These are phyloP conservation scores for Puccinia polysora DNA, from an alignment of 1,284 basidiomycete species.

Conservation along the genomic window DNA sequence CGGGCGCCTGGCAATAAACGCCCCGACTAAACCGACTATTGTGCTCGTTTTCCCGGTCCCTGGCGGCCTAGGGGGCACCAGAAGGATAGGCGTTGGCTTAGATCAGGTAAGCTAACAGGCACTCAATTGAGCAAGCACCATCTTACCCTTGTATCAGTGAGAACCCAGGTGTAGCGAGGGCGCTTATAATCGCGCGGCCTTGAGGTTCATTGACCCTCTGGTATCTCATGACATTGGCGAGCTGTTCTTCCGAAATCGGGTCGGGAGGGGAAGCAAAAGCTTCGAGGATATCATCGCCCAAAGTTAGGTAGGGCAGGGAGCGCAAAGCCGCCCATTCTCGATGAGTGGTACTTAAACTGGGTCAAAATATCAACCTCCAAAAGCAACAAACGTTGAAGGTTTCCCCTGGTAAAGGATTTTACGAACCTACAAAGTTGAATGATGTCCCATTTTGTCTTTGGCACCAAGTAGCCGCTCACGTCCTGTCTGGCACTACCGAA, in stretches of 20 bases:
- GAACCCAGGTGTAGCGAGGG: constrained; percentile 72
- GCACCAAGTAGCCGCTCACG: constrained; percentile 54
- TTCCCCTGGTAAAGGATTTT: not conserved
- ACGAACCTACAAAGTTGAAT: constrained; percentile 75
- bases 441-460: constrained; percentile 68
- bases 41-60: constrained; percentile 99
- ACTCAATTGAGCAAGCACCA: not conserved
- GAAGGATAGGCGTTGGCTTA: too few relatives aligned
- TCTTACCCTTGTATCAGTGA: constrained; percentile 88
- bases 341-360: constrained; percentile 79
- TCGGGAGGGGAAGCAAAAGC: constrained; percentile 59
- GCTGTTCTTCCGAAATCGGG: constrained; percentile 58
- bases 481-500: constrained; percentile 54
- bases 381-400: not conserved
- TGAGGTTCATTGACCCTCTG: constrained; percentile 89
- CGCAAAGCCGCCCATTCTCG: constrained; percentile 86
- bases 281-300: constrained; percentile 65
- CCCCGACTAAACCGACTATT: constrained; percentile 87
- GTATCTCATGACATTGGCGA: constrained; percentile 65
- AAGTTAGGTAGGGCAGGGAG: constrained; percentile 75
- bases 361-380: constrained; percentile 5
- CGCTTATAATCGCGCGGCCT: constrained; percentile 77
- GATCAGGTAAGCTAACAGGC: not conserved
- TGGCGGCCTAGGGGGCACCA: constrained; percentile 65
- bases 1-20: constrained; percentile 66